Evolutionary conservation across 2,329 filamentous ascomycete species (phyloP).

Genomic region (Cadophora malorum): DNA sequence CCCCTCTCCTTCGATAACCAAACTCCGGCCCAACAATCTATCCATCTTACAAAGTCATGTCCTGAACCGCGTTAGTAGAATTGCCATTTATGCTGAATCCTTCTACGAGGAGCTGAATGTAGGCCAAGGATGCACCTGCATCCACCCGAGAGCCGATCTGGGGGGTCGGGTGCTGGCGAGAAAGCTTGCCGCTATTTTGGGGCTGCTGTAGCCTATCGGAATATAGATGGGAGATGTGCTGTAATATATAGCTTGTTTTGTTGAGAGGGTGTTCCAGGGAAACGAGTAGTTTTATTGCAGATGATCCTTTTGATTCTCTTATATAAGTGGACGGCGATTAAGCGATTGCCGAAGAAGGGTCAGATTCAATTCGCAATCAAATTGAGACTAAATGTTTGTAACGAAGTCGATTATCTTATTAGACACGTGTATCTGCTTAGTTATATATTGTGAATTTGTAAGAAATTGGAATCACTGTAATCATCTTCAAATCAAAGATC

Average conservation of each 20-base stretch:
- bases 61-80: neutral
- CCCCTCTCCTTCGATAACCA: neutral
- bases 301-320: neutral
- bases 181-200: slow-evolving; percentile 2
- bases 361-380: neutral
- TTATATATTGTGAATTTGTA: too few relatives aligned
- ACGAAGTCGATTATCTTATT: too few relatives aligned
- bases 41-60: slow-evolving; percentile 9
- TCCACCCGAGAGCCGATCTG: neutral
- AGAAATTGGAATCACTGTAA: too few relatives aligned
- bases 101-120: neutral
- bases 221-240: neutral
- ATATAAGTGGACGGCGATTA: too few relatives aligned
- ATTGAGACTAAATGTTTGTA: too few relatives aligned
- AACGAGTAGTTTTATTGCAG: neutral
- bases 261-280: neutral
- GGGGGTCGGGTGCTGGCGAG: neutral
- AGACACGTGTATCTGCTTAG: too few relatives aligned
- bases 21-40: slow-evolving; percentile 12
- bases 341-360: neutral
- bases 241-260: neutral
- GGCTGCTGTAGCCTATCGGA: neutral
- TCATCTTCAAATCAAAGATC: too few relatives aligned
- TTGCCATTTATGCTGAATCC: slow-evolving; percentile 13
- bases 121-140: neutral